Percentiles rank a stretch among this genome's conserved stretches.
Evolutionary conservation across 148 eudicot genomes (phyloP).

Genomic region (Rhododendron ferrugineum): DNA sequence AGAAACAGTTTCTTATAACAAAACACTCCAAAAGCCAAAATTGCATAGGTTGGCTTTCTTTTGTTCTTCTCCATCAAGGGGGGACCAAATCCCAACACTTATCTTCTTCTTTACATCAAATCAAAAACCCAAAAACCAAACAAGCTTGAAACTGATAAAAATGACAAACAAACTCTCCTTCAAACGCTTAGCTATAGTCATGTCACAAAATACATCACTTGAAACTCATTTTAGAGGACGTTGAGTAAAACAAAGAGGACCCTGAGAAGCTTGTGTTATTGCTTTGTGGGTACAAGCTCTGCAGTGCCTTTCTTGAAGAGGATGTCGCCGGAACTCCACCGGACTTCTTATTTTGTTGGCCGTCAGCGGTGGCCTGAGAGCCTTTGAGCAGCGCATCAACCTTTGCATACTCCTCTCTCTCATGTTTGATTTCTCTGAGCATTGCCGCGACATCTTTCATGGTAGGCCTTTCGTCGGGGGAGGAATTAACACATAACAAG

Average conservation of each 20-base stretch:
- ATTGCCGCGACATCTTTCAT: slow-evolving; percentile 89
- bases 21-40: slow-evolving; percentile 18
- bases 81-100: slow-evolving; percentile 18
- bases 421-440: slow-evolving; percentile 77
- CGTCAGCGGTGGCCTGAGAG: slow-evolving; percentile 14
- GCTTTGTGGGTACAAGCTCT: slow-evolving; percentile 28
- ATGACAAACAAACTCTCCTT: slow-evolving; percentile 5
- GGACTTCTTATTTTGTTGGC: slow-evolving; percentile 14
- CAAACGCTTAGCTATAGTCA: not conserved
- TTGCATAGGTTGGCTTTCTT: slow-evolving; percentile 25
- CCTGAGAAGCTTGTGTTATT: slow-evolving; percentile 64
- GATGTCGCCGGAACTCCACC: slow-evolving; percentile 25
- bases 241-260: slow-evolving; percentile 66
- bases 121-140: slow-evolving; percentile 12
- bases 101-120: slow-evolving; percentile 29
- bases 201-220: slow-evolving; percentile 11
- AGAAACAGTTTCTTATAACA: slow-evolving; percentile 3
- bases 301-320: slow-evolving; percentile 27
- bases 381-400: slow-evolving; percentile 46
- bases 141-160: not conserved
- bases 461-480: slow-evolving; percentile 67
- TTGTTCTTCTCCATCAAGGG: slow-evolving; percentile 11
- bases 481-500: slow-evolving; percentile 52
- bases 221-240: slow-evolving; percentile 25
- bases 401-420: slow-evolving; percentile 57